phyloP scores from a whole-genome alignment of 352 stramenopile genomes.

The Globisporangium lucens region DNA sequence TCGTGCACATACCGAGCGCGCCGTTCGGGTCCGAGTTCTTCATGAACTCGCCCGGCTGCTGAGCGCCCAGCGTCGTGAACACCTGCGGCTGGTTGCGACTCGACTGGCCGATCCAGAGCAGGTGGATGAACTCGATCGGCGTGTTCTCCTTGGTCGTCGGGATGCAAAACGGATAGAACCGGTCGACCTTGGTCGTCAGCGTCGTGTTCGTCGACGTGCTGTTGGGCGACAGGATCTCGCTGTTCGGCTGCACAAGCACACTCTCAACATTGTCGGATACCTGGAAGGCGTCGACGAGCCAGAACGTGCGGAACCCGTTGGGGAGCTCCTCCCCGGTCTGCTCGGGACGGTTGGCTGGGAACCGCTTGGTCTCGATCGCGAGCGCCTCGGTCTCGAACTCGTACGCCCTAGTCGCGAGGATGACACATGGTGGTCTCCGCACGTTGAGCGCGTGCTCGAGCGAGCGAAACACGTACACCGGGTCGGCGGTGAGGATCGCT shows the following conservation, averaged over 20 bases:
- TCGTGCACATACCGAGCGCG: conserved; percentile 78
- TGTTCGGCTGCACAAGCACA: conserved; percentile 70
- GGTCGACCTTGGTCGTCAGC: conserved; percentile 83
- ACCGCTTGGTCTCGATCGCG: conserved; percentile 27
- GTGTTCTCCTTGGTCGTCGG: conserved; percentile 90
- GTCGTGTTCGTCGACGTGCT: conserved; percentile 77
- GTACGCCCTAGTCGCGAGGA: conserved; percentile 40
- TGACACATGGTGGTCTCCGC: conserved; percentile 80
- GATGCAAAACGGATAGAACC: conserved; percentile 91
- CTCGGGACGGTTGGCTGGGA: conserved; percentile 80
- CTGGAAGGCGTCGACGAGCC: conserved; percentile 54
- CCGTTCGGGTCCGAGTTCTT: conserved; percentile 70
- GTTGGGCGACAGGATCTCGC: conserved; percentile 85
- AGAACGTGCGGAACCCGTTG: conserved; percentile 89
- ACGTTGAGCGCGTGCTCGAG: conserved; percentile 90
- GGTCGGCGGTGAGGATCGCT: conserved; percentile 34
- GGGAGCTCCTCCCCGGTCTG: conserved; percentile 89
- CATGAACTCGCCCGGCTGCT: conserved; percentile 93
- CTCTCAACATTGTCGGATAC: conserved; percentile 44
- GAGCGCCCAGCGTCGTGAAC: conserved; percentile 84
- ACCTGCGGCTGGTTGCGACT: conserved; percentile 90
- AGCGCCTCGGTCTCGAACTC: conserved; percentile 19
- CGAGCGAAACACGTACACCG: conserved; percentile 59
- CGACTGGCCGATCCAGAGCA: conserved; percentile 87
- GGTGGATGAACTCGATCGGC: conserved; percentile 91